phyloP scores from a whole-genome alignment of 2,329 filamentous ascomycete genomes.

The Sporothrix euskadiensis region DNA sequence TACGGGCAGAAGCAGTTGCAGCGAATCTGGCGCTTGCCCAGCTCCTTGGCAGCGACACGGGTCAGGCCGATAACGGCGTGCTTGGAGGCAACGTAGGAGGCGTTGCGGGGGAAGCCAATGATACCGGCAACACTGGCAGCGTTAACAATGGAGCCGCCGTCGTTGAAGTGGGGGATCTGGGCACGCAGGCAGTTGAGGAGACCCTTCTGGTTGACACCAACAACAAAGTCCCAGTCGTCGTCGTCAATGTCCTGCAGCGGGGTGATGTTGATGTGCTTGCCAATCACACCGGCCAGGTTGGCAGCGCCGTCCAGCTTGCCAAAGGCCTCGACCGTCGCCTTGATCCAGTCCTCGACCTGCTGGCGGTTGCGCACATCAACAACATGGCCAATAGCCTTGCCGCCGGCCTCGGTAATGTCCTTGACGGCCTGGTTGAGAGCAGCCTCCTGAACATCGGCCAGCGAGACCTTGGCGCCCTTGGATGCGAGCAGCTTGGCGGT shows the following conservation, averaged over 20 bases:
- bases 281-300: conserved; percentile 55
- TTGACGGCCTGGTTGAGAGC: conserved; percentile 36
- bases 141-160: conserved; percentile 50
- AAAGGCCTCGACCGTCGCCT: conserved; percentile 8
- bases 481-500: conserved; percentile 46
- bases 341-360: conserved; percentile 23
- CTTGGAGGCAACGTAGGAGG: conserved; percentile 39
- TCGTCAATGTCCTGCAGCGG: conserved; percentile 45
- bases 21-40: conserved; percentile 31
- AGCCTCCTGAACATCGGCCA: conserved; percentile 46
- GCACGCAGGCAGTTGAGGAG: conserved; percentile 52
- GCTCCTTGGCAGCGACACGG: conserved; percentile 37
- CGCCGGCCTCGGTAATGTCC: not conserved
- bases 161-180: conserved; percentile 24
- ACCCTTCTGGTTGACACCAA: conserved; percentile 50
- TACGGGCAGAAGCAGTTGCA: conserved; percentile 25
- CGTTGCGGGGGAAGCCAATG: conserved; percentile 40
- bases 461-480: conserved; percentile 46
- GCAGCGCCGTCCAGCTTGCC: conserved; percentile 56
- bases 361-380: conserved; percentile 20
- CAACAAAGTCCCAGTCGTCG: conserved; percentile 27
- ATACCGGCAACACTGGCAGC: conserved; percentile 47
- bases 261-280: conserved; percentile 45
- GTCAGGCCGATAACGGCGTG: conserved; percentile 38
- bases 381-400: not conserved